Evolutionary conservation across 345 rosid species (phyloP), one percentile per base, ranked within the genome.

Genomic region (Zanthoxylum bungeanum): DNA sequence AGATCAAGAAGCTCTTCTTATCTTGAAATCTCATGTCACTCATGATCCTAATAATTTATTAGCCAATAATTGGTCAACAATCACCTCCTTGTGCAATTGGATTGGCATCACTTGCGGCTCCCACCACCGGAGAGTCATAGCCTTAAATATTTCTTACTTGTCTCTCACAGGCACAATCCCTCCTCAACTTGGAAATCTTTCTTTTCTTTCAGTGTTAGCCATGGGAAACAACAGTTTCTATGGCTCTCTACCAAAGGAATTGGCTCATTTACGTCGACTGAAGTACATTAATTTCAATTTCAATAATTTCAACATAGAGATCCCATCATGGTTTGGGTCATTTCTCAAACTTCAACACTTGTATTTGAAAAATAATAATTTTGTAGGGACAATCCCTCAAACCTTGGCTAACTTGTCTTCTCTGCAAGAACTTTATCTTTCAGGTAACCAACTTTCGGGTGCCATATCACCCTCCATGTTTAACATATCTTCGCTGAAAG

Each of bases 131-230:
- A 68, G 80, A 68, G 76, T 77, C 11, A 33, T 59, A 28, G n/a
- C 55, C 30, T 66, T 76, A 47, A 19, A 68, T 72, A 69, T 77
- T 7, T 11, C 66, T 3, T 49, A 56, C 55, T 34, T 77, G 57
- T 34, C 25, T 39, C 73, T 77, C 27, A n/a, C 6, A 10, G 76
- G 76, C 31, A 53, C 28, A 10, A 37, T 77, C 25, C 70, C 80
- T 30, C 70, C 73, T 22, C 73, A 77, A 5, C 40, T 77, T 6
- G 76, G 80, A 60, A 77, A 77, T 34, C 73, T 77, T 4, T 77
- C 73, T 1, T 68, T 72, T 33, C 59, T 72, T 0, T n/a, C 30
- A 2, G 12, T 1, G 31, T 46, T 76, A 16, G 19, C 55, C 72
- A 47, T 72, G 25, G 50, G 60, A 1, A 11, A 34, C 53, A 77